These are phyloP conservation scores for Rhynchospora tenuis DNA, from an alignment of 176 grass and related monocot genomes.

Conservation along the genomic window DNA sequence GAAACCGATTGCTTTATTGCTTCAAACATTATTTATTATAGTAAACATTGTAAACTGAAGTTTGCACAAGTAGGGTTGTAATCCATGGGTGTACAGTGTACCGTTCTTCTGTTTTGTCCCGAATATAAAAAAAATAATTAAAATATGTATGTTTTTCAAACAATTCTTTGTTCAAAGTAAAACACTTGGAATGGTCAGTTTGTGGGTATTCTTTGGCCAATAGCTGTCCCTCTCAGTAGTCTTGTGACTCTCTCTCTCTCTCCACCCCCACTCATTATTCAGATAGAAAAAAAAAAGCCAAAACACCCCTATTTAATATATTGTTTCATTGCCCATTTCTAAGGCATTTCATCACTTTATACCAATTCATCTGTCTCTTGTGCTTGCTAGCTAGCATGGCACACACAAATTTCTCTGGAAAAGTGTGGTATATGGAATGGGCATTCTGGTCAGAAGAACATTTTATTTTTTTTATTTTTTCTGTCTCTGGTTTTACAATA, in stretches of 20 bases:
- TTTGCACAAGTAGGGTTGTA: not conserved
- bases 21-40: not conserved
- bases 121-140: not conserved
- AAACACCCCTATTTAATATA: not conserved
- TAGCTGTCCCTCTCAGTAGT: conserved; percentile 26
- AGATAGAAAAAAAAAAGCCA: not conserved
- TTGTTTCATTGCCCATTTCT: conserved; percentile 9
- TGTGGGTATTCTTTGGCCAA: conserved; percentile 10
- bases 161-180: conserved; percentile 16
- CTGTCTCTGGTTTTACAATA: not conserved
- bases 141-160: not conserved
- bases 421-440: not conserved
- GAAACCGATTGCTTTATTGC: not conserved
- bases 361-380: conserved; percentile 6
- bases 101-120: not conserved
- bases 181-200: conserved; percentile 6
- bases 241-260: conserved; percentile 1
- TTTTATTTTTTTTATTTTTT: not conserved
- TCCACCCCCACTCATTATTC: not conserved
- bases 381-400: conserved; percentile 11
- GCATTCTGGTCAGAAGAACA: not conserved
- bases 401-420: not conserved
- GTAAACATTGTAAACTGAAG: not conserved
- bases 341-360: conserved; percentile 1
- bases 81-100: not conserved